Base-by-base conservation (phyloP, 352 stramenopile genomes). In the Phytophthora tentaculata region DNA sequence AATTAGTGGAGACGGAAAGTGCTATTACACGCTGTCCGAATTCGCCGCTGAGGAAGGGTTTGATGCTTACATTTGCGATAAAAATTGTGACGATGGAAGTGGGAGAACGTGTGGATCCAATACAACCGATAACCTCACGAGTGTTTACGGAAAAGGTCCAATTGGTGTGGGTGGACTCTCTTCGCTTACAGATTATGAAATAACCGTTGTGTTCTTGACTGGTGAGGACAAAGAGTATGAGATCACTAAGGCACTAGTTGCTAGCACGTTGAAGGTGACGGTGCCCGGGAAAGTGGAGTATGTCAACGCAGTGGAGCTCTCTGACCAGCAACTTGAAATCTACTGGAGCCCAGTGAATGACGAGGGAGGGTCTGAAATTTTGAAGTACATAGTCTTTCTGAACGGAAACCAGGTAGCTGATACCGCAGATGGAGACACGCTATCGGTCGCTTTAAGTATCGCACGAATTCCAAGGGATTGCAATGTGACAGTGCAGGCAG, bases 281-380 rank as follows among this genome's bases (percentile, higher is more conserved):
- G 24, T 71, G 2, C 83, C 83, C 2, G 77, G 83, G 6, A 48
- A 29, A n/a, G 70, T 86, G 6, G 45, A 62, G 8, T 56, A 65
- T 10, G 47, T 86, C 16, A 60, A n/a, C 16, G 41, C 86, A 0
- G 52, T 82, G 8, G 77, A 83, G 20, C 52, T 22, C 12, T 65
- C 44, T 16, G 69, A 45, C 9, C 49, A 69, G 7, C 70, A 69
- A 17, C 3, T 87, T 13, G 80, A 88, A 51, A 48, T 89, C 20
- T 77, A 87, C 19, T 89, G 83, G 83, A 70, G 55, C 19, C 49
- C 63, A 5, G 61, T 74, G 5, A 43, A 76, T 17, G 83, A 91
- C 37, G 54, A 80, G 19, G 83, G 83, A 50, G 83, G 83, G 3
- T 63, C 61, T 0, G 17, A 55, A 14, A 71, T 88, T 14, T 12